phyloP scores from a whole-genome alignment of 257 asterid species.

The Solanum piurae region DNA sequence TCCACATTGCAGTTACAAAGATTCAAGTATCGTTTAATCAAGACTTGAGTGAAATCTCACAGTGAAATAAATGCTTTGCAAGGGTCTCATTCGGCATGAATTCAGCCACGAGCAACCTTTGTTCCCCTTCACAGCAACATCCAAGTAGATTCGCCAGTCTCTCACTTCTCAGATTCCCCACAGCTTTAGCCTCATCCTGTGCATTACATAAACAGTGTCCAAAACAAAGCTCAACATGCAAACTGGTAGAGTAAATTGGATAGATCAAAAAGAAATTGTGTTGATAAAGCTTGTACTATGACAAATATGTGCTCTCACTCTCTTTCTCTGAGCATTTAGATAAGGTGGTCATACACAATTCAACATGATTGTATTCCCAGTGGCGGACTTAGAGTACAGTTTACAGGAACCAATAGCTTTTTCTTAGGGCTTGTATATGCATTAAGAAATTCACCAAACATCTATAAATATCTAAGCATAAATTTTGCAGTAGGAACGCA shows the following conservation, averaged over 20 bases:
- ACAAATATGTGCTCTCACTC: not conserved
- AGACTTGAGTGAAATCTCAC: slow-evolving; percentile 10
- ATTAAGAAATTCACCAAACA: not conserved
- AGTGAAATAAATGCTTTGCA: slow-evolving; percentile 42
- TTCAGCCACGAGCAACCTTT: slow-evolving; percentile 39
- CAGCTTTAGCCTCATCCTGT: slow-evolving; percentile 35
- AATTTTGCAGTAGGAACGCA: not conserved
- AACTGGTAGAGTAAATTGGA: not conserved
- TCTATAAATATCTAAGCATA: not conserved
- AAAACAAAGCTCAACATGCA: not conserved
- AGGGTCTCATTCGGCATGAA: slow-evolving; percentile 45
- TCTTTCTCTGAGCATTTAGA: not conserved
- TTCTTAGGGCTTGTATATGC: not conserved
- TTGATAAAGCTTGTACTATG: not conserved
- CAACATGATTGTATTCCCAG: not conserved
- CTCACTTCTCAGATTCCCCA: slow-evolving; percentile 37
- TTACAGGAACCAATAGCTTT: not conserved
- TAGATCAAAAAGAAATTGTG: not conserved
- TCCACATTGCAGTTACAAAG: not conserved
- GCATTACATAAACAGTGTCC: not conserved
- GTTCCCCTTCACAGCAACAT: slow-evolving; percentile 32
- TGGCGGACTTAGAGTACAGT: not conserved
- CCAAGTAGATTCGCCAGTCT: slow-evolving; percentile 38
- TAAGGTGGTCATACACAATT: not conserved
- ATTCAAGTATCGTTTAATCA: not conserved